These are phyloP conservation scores for Scenedesmus sp. DNA, from an alignment of 163 green algal genomes.

Conservation along the genomic window DNA sequence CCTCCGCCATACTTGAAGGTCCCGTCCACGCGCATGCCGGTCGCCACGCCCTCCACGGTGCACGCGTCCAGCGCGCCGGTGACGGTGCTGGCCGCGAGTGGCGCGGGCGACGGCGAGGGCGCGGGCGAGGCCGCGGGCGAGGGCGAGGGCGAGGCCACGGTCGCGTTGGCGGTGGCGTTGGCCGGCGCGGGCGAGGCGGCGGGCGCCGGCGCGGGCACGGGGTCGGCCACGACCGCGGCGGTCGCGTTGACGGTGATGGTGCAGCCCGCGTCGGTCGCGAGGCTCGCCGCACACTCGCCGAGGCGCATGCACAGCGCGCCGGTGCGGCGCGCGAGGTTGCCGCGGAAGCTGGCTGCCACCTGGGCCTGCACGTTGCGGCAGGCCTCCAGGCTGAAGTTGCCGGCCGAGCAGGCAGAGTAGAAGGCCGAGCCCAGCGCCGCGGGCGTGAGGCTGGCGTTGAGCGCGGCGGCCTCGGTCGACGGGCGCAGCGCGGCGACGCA, in stretches of 20 bases:
- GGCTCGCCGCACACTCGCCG: conserved; percentile 6
- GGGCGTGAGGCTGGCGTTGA: neutral
- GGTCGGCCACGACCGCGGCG: too few relatives aligned
- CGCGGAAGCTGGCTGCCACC: neutral
- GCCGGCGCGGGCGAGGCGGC: too few relatives aligned
- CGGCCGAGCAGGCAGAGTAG: neutral
- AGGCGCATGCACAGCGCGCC: conserved; percentile 21
- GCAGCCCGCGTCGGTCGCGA: neutral
- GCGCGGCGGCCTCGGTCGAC: neutral
- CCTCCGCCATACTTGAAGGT: conserved; percentile 22
- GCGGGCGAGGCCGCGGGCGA: too few relatives aligned
- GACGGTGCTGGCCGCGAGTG: neutral
- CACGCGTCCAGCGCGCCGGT: conserved; percentile 9
- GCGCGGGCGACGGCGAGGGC: too few relatives aligned
- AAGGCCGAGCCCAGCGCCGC: neutral
- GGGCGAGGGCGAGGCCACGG: too few relatives aligned
- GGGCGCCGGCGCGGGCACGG: too few relatives aligned
- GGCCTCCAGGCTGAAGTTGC: neutral
- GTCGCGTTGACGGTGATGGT: neutral
- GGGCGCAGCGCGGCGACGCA: conserved; percentile 6
- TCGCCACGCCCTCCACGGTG: conserved; percentile 17
- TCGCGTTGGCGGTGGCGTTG: too few relatives aligned
- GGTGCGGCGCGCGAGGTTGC: conserved; percentile 22
- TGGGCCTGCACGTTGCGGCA: neutral
- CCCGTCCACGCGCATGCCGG: neutral